Evolutionary conservation across 257 asterid genomes (phyloP), one percentile per base, ranked within the genome.

Genomic region (Solanum commersonii): DNA sequence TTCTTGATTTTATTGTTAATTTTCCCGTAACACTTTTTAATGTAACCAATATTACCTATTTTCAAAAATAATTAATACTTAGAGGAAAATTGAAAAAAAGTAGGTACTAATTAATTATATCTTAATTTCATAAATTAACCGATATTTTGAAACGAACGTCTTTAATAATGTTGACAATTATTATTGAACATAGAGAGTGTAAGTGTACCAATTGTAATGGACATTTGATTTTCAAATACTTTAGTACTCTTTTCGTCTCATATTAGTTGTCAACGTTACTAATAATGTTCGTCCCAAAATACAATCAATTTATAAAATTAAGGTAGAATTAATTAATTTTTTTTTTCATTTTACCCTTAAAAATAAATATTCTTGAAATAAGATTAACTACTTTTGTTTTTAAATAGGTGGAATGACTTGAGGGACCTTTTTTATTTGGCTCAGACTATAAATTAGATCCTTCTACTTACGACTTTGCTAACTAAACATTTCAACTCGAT

Each of bases 391-490:
- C n/a, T 52, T 22, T 18, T 6, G 63, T 52, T 52, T 52, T 18
- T 52, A 52, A 18, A 52, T 18, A 52, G 4, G 1, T 0, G 4
- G 3, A 52, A 52, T 52, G 10, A 2, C n/a, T 52, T 52, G 63
- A 52, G 10, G 1, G n/a, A 52, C 63, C 23, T 52, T 46, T 49
- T 18, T 0, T 52, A 52, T 52, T 52, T 52, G 23, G 22, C 3
- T 52, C 1, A 52, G 0, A 52, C 6, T 52, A 3, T 18, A 52
- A 52, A 52, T 52, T 52, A 0, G 10, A 18, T 0, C 22, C 10
- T 52, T 52, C 4, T 16, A 52, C 0, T 52, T 0, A 52, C 4
- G 4, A 18, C 0, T 52, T 52, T 2, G 0, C 3, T 1, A 52
- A 18, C 63, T 2, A 0, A 6, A 52, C 63, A 52, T 0, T 52